Evolutionary conservation across 2,329 filamentous ascomycete genomes (phyloP), one percentile per base, ranked within the genome.

Genomic region (Colletotrichum endophyticum): DNA sequence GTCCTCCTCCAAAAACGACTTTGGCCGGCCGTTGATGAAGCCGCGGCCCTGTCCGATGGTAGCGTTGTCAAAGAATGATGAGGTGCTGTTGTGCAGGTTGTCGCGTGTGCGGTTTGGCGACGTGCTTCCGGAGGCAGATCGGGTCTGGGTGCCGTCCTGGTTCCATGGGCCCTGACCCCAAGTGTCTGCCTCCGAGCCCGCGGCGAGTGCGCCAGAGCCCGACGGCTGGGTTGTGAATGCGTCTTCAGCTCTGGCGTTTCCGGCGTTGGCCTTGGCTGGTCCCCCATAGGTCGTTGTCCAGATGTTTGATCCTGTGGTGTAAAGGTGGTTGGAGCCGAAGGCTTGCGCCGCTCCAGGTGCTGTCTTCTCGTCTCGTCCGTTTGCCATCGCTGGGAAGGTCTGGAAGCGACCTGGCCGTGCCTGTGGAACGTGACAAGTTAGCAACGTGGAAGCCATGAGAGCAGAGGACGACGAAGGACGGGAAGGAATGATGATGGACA

Each of bases 141-240:
- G 82, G 3, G 85, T 83, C 53, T 86, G 84, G 15, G 86, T 84
- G 56, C 83, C 84, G 62, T 92, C 90, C 28, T 87, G 85, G 78
- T 89, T 90, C 94, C 94, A 95, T 19, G 91, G 89, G 49, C 88
- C 86, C 78, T 87, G 85, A 76, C 81, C 83, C 92, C 93, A 95
- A 63, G 89, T 87, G 79, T 95, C 93, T 22, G 91, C 91, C 81
- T 95, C 93, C 12, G 94, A 94, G 57, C 92, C 91, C 61, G 91
- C 89, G 76, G 94, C 89, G 53, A 96, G 87, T 75, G 93, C 94
- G 77, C 92, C 90, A 8, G 94, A 95, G 66, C 94, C 94, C 5
- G 92, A 92, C 81, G 93, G 91, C 71, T 81, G 72, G n/a, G 53
- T 68, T 28, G 72, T 22, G 62, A 71, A 77, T 28, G 66, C 39